Evolutionary conservation across 177 flowering plant genomes (phyloP).

Genomic region (Telopea speciosissima): DNA sequence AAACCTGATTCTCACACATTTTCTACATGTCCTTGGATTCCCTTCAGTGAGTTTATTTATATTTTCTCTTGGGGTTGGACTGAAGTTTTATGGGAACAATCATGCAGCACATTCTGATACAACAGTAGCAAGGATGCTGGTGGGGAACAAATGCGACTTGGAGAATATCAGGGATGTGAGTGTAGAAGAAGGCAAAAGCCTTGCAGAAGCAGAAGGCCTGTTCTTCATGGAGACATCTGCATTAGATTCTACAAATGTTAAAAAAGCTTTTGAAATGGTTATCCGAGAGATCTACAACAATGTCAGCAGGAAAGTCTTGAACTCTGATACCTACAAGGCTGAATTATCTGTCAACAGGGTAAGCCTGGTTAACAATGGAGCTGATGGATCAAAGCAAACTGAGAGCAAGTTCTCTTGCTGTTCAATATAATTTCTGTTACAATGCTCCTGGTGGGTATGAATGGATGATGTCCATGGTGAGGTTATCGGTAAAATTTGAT

Average conservation of each 20-base stretch:
- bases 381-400: conserved; percentile 24
- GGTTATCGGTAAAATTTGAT: conserved; percentile 6
- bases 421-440: conserved; percentile 14
- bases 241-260: conserved; percentile 38
- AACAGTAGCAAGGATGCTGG: conserved; percentile 34
- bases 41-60: background rate
- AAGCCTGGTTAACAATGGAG: conserved; percentile 24
- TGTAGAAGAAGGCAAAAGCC: conserved; percentile 33
- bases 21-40: background rate
- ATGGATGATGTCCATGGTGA: background rate
- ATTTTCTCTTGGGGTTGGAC: background rate
- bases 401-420: conserved; percentile 29
- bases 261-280: conserved; percentile 36
- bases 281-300: conserved; percentile 35
- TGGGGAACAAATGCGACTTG: conserved; percentile 37
- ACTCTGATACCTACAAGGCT: conserved; percentile 32
- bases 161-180: conserved; percentile 35
- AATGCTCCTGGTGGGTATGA: background rate
- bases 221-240: conserved; percentile 46
- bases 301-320: conserved; percentile 37
- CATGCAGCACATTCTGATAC: conserved; percentile 36
- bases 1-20: background rate
- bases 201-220: conserved; percentile 37
- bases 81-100: background rate
- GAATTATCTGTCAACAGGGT: conserved; percentile 37